A percentile compares a stretch with the other conserved stretches of the same genome.
phyloP scores from a whole-genome alignment of 441 rosid species.

The Cnidoscolus chayamansa region DNA sequence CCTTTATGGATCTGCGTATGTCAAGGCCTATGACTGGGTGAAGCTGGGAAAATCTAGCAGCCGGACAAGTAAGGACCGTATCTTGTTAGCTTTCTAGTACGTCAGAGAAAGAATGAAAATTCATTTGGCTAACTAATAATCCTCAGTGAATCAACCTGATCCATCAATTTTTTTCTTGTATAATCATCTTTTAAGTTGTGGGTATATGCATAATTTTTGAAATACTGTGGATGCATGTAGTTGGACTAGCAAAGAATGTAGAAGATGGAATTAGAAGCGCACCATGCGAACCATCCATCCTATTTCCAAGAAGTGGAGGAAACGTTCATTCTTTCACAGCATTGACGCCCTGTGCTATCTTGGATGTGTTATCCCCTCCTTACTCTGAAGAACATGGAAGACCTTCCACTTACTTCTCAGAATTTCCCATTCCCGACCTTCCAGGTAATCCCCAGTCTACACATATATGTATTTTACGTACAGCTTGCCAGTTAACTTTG shows the following conservation, averaged over 20 bases:
- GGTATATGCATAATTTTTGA: no score
- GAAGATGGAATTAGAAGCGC: constrained; percentile 28
- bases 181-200: no score
- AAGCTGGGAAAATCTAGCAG: constrained; percentile 20
- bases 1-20: constrained; percentile 38
- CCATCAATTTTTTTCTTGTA: no score
- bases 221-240: constrained; percentile 22
- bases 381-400: constrained; percentile 46
- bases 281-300: constrained; percentile 32
- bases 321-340: constrained; percentile 49
- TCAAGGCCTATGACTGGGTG: constrained; percentile 46
- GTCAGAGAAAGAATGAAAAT: no score
- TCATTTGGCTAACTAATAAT: no score
- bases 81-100: neutral
- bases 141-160: no score
- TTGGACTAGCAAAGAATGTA: constrained; percentile 35
- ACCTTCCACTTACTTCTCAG: constrained; percentile 44
- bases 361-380: constrained; percentile 51
- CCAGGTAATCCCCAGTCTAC: constrained; percentile 24
- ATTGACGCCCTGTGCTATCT: constrained; percentile 45
- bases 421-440: constrained; percentile 34
- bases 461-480: no score
- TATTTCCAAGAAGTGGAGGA: constrained; percentile 47
- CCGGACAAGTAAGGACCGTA: constrained; percentile 28
- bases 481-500: no score